Percentiles rank a stretch among this genome's conserved stretches.
Conservation (phyloP, 176 grass and related monocot genomes). For the Bolboschoenus planiculmis region DNA sequence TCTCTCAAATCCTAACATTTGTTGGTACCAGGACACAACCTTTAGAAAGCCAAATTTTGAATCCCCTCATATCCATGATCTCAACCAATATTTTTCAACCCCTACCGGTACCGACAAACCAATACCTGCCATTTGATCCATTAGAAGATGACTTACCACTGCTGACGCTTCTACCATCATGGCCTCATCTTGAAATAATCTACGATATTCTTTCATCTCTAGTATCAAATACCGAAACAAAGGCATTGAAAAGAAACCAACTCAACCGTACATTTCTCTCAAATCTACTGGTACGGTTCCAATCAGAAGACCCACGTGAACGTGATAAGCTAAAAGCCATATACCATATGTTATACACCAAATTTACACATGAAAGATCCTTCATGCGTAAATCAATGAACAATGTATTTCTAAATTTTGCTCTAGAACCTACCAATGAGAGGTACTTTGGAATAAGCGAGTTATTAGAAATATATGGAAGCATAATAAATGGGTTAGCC, state of each 20-base stretch:
- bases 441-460: constrained; percentile 41
- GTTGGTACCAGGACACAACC: constrained; percentile 19
- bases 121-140: constrained; percentile 12
- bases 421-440: constrained; percentile 26
- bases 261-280: constrained; percentile 56
- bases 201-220: constrained; percentile 57
- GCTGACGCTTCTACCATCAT: constrained; percentile 29
- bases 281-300: constrained; percentile 38
- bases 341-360: constrained; percentile 74
- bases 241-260: constrained; percentile 38
- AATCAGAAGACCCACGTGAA: constrained; percentile 80
- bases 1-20: constrained; percentile 42
- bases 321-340: constrained; percentile 56
- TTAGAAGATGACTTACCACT: constrained; percentile 30
- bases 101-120: constrained; percentile 40
- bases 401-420: constrained; percentile 31
- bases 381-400: constrained; percentile 75
- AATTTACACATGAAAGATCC: constrained; percentile 54
- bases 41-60: constrained; percentile 43
- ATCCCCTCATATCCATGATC: constrained; percentile 49
- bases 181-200: constrained; percentile 56
- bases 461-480: constrained; percentile 84
- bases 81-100: constrained; percentile 67
- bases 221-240: constrained; percentile 22
- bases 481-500: constrained; percentile 82